Conservation (phyloP, 129 eudicot species). For the Silybum marianum region DNA sequence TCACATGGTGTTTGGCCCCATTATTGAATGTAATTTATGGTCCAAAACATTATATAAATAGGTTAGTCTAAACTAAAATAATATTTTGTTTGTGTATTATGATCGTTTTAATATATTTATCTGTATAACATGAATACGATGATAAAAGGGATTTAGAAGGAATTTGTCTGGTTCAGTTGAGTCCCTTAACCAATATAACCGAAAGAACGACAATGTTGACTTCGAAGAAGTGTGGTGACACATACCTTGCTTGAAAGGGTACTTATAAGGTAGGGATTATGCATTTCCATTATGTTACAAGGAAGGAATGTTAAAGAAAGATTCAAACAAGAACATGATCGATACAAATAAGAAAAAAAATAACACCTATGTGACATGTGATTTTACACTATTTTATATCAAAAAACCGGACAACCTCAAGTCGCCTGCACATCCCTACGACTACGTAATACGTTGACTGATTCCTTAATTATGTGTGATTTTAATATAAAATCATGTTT, state of each 20-base stretch:
- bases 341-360: background rate
- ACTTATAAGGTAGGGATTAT: background rate
- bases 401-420: background rate
- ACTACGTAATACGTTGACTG: background rate
- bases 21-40: slow-evolving; percentile 20
- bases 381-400: background rate
- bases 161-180: background rate
- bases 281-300: background rate
- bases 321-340: background rate
- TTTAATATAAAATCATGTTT: background rate
- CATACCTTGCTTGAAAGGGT: background rate
- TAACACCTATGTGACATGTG: background rate
- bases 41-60: slow-evolving; percentile 4
- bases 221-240: background rate
- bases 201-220: background rate
- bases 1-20: slow-evolving; percentile 28
- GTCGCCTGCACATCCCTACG: background rate
- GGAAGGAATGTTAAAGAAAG: too few relatives aligned
- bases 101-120: background rate
- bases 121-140: background rate
- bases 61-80: background rate
- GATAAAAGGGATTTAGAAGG: background rate
- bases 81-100: background rate
- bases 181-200: background rate
- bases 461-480: background rate